phyloP scores from a whole-genome alignment of 2,329 filamentous ascomycete genomes.

The Pseudogymnoascus sp. region DNA sequence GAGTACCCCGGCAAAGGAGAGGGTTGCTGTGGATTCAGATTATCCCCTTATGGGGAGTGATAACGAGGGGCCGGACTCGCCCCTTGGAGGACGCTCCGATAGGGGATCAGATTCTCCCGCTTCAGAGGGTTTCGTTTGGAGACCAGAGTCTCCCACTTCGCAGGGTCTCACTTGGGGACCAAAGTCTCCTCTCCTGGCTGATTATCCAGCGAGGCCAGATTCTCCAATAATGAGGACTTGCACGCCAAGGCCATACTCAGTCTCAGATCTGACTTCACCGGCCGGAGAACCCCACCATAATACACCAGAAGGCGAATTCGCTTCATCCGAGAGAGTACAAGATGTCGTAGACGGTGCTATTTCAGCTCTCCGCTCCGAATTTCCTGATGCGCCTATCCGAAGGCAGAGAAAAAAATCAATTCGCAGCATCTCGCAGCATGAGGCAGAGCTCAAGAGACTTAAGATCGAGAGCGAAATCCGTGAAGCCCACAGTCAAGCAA shows the following conservation, averaged over 20 bases:
- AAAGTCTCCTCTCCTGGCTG: neutral
- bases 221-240: neutral
- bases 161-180: neutral
- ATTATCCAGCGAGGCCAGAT: neutral
- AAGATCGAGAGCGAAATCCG: neutral
- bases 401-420: neutral
- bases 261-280: constrained; percentile 6
- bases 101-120: neutral
- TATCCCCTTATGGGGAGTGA: neutral
- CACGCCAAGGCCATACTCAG: constrained; percentile 2
- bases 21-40: neutral
- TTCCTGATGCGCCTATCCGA: neutral
- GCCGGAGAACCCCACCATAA: neutral
- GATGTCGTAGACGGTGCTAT: neutral
- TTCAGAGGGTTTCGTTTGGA: neutral
- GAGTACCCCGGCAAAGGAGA: neutral
- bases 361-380: neutral
- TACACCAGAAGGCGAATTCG: neutral
- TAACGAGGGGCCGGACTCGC: neutral
- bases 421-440: neutral
- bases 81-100: neutral
- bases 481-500: neutral
- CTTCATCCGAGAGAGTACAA: neutral
- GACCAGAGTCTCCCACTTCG: neutral
- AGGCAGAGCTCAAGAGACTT: neutral